Base-by-base conservation (phyloP, 129 eudicot species). In the Helianthus tuberosus region DNA sequence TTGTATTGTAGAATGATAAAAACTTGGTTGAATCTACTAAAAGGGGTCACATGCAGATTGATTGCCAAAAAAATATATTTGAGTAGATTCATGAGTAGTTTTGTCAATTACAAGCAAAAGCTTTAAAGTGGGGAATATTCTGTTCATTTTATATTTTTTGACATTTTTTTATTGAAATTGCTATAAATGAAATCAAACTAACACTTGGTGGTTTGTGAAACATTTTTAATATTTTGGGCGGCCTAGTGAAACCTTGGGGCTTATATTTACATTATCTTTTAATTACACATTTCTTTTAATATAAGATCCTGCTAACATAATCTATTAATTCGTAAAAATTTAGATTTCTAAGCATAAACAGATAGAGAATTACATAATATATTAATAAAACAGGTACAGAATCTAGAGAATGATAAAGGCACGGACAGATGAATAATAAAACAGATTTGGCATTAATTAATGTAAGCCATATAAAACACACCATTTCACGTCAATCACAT, bases 401-500 rank as follows among this genome's bases (percentile, higher is more conserved):
- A 57, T 25, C 49, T 57, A 27, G 32, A 27, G 32, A 27, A 27
- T 27, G 23, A 20, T 20, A 20, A 20, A 20, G 23, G 32, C 32
- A 44, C 8, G 68, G 51, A 23, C n/a, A 54, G 7, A 44, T 2
- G 29, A 23, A 17, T 11, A 43, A 3, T 9, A 61, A 61, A 13
- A 4, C 12, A 50, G 20, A 16, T 32, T n/a, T 74, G 48, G 6
- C 35, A 59, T 15, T 48, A 4, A 74, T 32, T n/a, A 13, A 16
- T 15, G 12, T 15, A 64, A 64, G 32, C 69, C 51, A 32, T 3
- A 38, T 75, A 64, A 51, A 74, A 38, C 66, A 66, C 73, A 75
- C 64, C 65, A 75, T 27, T 27, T 32, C 36, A 32, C 36, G 36
- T 32, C 36, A 39, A 41, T 75, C 79, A 64, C 73, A 47, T 76